Evolutionary conservation across 2,329 filamentous ascomycete genomes (phyloP), one percentile per base, ranked within the genome.

Genomic region (Alternaria gansuensis): DNA sequence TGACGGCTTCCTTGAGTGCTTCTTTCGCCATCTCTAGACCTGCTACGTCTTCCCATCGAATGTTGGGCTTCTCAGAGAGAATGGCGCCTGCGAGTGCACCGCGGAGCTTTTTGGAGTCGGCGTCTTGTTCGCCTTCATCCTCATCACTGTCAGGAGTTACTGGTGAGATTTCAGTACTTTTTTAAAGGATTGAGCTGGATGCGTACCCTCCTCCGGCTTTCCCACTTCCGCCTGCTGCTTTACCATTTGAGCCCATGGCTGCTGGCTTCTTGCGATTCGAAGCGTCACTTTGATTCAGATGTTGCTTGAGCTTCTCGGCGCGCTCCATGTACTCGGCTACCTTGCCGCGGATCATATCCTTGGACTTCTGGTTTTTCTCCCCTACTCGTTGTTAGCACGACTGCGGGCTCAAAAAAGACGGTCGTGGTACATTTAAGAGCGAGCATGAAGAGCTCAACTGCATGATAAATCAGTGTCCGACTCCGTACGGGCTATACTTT

Each of bases 321-420:
- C 95, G 92, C 80, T 97, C 94, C 90, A 99, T 97, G 84, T 99
- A 99, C 77, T 97, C 94, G 71, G 85, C 91, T 21, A 93, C 93
- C 83, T 98, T 98, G 70, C 91, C 88, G 69, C 95, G 90, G 79
- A 99, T 97, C 87, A 97, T 96, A 76, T 96, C 93, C 83, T 98
- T 98, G 65, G 92, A 93, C 71, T 93, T 94, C 64, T 91, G 88
- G 82, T 97, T 98, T 86, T 98, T 99, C 83, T 99, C 95, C 94
- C 78, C 78, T 80, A 28, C n/a, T 21, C 23, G 45, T 36, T 14
- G 49, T 71, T 48, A 73, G 70, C 68, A 55, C 21, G 10, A 49
- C 23, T 34, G 21, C 40, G 52, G 33, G 29, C 33, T 37, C 43
- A 43, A 17, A 52, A 29, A 51, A n/a, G 59, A 63, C 33, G 8